A percentile compares a stretch with the other conserved stretches of the same genome.
phyloP scores from a whole-genome alignment of 2,329 filamentous ascomycete species.

The Biscogniauxia mediterranea region DNA sequence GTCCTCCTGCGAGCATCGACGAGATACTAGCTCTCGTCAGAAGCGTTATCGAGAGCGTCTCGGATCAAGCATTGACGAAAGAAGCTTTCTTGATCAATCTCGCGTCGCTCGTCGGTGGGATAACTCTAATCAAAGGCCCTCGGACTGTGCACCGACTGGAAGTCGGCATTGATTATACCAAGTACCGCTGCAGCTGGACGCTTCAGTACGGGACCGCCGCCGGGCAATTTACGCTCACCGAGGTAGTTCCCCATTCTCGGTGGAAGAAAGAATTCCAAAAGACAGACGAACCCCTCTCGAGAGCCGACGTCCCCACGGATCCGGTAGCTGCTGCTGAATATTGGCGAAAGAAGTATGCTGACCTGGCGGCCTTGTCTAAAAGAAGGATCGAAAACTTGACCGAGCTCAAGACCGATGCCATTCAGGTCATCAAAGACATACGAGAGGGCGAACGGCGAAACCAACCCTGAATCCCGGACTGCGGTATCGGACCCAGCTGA shows the following conservation, averaged over 20 bases:
- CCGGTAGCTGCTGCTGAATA: slow-evolving; percentile 33
- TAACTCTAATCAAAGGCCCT: slow-evolving; percentile 45
- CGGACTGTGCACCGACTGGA: slow-evolving; percentile 44
- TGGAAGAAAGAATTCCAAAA: slow-evolving; percentile 36
- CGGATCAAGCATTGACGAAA: slow-evolving; percentile 47
- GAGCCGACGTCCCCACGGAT: slow-evolving; percentile 25
- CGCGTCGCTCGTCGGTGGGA: slow-evolving; percentile 54
- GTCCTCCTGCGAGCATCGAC: slow-evolving; percentile 45
- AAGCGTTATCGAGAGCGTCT: slow-evolving; percentile 52
- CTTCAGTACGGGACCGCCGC: slow-evolving; percentile 53
- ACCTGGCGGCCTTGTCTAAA: slow-evolving; percentile 18
- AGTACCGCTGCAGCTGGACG: slow-evolving; percentile 55
- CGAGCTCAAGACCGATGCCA: slow-evolving; percentile 4
- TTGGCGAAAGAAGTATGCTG: slow-evolving; percentile 27
- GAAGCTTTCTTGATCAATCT: slow-evolving; percentile 60
- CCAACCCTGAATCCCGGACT: background rate
- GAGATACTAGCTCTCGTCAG: slow-evolving; percentile 55
- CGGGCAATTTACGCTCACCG: slow-evolving; percentile 53
- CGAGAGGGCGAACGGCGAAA: background rate
- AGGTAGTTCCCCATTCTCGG: slow-evolving; percentile 43
- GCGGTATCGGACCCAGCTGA: background rate
- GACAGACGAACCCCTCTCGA: slow-evolving; percentile 14
- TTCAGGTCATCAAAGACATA: slow-evolving; percentile 2
- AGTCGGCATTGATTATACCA: slow-evolving; percentile 39
- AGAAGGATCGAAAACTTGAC: slow-evolving; percentile 7